These are phyloP conservation scores for Fragaria nilgerrensis DNA, from an alignment of 306 rosid genomes.

Conservation along the genomic window DNA sequence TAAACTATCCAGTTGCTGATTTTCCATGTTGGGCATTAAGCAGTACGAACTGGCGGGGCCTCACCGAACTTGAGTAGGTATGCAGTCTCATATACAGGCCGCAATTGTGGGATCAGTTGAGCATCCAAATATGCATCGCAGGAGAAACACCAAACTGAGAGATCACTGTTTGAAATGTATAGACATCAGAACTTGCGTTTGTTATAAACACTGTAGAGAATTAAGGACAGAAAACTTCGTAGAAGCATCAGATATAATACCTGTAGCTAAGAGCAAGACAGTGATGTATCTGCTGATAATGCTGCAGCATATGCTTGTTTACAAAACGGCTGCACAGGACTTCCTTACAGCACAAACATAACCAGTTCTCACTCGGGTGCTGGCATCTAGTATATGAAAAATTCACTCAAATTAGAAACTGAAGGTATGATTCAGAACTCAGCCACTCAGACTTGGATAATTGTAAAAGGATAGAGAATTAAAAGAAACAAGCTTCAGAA, in stretches of 20 bases:
- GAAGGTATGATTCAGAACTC: neutral
- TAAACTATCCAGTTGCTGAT: neutral
- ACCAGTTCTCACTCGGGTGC: conserved; percentile 77
- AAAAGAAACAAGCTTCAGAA: neutral
- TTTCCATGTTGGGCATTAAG: neutral
- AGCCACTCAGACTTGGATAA: neutral
- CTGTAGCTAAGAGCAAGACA: conserved; percentile 74
- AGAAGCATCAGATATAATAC: conserved; percentile 23
- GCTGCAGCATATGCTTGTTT: conserved; percentile 83
- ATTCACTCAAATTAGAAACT: neutral
- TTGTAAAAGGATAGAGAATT: neutral
- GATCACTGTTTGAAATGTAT: conserved; percentile 47
- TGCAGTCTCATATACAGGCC: conserved; percentile 53
- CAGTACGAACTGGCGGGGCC: conserved; percentile 48
- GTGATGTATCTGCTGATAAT: conserved; percentile 47
- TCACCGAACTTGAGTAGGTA: conserved; percentile 62
- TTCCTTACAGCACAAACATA: conserved; percentile 71
- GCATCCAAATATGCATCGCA: conserved; percentile 87
- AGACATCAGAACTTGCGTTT: neutral
- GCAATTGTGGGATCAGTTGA: conserved; percentile 59
- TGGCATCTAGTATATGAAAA: conserved; percentile 43
- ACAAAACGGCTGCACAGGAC: conserved; percentile 83
- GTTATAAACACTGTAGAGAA: neutral
- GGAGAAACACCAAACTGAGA: conserved; percentile 88
- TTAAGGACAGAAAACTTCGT: neutral